These are phyloP conservation scores for Ilyonectria sp. DNA, from an alignment of 2,329 filamentous ascomycete genomes.

Conservation along the genomic window DNA sequence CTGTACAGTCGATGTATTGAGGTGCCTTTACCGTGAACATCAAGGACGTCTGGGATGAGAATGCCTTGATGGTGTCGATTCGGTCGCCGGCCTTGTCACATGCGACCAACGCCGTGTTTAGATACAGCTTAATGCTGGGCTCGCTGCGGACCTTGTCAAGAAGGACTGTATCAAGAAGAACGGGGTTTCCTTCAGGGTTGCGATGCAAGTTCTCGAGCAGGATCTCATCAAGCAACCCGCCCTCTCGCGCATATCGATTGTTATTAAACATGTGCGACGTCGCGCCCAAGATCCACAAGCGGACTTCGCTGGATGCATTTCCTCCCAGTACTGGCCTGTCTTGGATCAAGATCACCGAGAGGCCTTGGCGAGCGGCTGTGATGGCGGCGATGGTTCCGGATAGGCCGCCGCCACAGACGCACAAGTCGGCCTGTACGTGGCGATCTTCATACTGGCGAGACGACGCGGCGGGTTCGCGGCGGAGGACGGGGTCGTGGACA, in stretches of 20 bases:
- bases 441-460: constrained; percentile 36
- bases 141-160: constrained; percentile 45
- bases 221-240: constrained; percentile 46
- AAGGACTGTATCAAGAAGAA: constrained; percentile 44
- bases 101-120: constrained; percentile 43
- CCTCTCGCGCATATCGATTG: constrained; percentile 46
- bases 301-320: constrained; percentile 45
- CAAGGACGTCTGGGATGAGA: constrained; percentile 43
- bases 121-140: constrained; percentile 42
- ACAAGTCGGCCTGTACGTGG: constrained; percentile 45
- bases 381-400: constrained; percentile 44
- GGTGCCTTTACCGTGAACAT: constrained; percentile 49
- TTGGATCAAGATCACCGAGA: constrained; percentile 41
- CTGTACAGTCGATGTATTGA: constrained; percentile 46
- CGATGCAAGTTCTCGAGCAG: constrained; percentile 44
- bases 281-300: constrained; percentile 45
- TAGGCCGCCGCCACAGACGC: constrained; percentile 46
- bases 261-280: constrained; percentile 50
- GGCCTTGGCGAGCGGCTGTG: constrained; percentile 41
- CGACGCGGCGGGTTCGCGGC: constrained; percentile 34
- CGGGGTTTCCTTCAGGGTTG: constrained; percentile 46
- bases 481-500: constrained; percentile 36
- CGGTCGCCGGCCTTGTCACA: constrained; percentile 42
- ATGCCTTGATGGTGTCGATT: constrained; percentile 41
- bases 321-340: constrained; percentile 45